These are phyloP conservation scores for Ulmus americana DNA, from an alignment of 331 rosid species.

Conservation along the genomic window DNA sequence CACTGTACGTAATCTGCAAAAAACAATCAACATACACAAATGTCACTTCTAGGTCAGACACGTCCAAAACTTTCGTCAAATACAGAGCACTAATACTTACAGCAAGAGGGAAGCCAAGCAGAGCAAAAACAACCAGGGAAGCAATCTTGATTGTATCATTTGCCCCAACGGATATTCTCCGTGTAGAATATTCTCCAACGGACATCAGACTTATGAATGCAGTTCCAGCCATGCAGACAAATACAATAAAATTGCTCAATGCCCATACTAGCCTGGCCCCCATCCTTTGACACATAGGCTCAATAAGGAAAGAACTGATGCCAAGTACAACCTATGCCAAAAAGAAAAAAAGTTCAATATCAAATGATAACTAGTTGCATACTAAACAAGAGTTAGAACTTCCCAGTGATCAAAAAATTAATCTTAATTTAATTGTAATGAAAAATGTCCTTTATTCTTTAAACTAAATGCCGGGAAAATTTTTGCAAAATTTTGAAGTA, in stretches of 20 bases:
- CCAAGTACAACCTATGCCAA: slow-evolving; percentile 81
- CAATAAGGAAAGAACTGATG: slow-evolving; percentile 81
- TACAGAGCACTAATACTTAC: slow-evolving; percentile 40
- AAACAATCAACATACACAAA: slow-evolving; percentile 23
- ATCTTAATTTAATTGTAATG: neutral
- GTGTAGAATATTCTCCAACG: slow-evolving; percentile 41
- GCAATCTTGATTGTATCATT: slow-evolving; percentile 62
- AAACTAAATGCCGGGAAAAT: neutral
- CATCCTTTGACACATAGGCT: slow-evolving; percentile 85
- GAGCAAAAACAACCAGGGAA: slow-evolving; percentile 76
- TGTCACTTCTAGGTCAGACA: slow-evolving; percentile 14
- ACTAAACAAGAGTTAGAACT: neutral
- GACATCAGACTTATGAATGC: slow-evolving; percentile 80
- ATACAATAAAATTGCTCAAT: slow-evolving; percentile 84
- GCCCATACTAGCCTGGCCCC: slow-evolving; percentile 96
- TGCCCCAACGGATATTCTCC: no score
- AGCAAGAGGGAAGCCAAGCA: slow-evolving; percentile 99
- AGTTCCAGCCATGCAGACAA: slow-evolving; percentile 91
- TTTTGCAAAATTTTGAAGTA: slow-evolving; percentile 3
- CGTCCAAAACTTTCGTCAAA: slow-evolving; percentile 2
- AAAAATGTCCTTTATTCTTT: slow-evolving; percentile 7
- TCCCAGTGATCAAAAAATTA: neutral
- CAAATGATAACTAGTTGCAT: neutral
- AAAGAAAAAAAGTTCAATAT: slow-evolving; percentile 14
- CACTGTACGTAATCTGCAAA: slow-evolving; percentile 90